Evolutionary conservation across 768 basidiomycete genomes (phyloP), one percentile per base, ranked within the genome.

Genomic region (Agaricus sinodeliciosus): DNA sequence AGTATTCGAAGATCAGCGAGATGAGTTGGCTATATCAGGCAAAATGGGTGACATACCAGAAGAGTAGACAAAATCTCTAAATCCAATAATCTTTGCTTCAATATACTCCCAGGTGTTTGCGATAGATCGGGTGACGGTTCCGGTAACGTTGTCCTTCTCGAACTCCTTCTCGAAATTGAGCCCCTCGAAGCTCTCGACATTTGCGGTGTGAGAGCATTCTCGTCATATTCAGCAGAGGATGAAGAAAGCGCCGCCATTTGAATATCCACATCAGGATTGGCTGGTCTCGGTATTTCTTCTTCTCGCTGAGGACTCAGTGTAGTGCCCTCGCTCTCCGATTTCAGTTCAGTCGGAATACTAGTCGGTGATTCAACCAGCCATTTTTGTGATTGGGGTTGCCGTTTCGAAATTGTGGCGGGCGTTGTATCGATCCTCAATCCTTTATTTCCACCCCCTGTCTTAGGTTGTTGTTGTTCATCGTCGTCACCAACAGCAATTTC

Each of bases 401-500:
- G 31, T 31, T 25, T 19, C 42, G 42, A 25, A 19, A 11, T 43
- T 13, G 42, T 25, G 6, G 36, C 47, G 25, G 18, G 18, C 22
- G 36, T 27, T 6, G 50, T 51, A 18, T 51, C 50, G 4, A 51
- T 22, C 16, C 26, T 51, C 50, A 51, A 39, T 16, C 25, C 35
- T 41, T 34, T 16, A 18, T 4, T 47, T 11, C 37, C 37, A 39
- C 37, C 37, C 8, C 15, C 31, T 2, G 31, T 5, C 6, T 31
- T 31, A 31, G 31, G 31, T 31, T 31, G 45, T 13, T 59, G 16
- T 79, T 22, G 22, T 22, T 70, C 39, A 31, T 31, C 31, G 11
- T 85, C 83, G 19, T 88, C 87, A 57, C 82, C 78, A 76, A 88
- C 85, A 25, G 78, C 80, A 45, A 93, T 85, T 56, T 91, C 89